Evolutionary conservation across 345 rosid species (phyloP), one percentile per base, ranked within the genome.

Genomic region (Passiflora organensis): DNA sequence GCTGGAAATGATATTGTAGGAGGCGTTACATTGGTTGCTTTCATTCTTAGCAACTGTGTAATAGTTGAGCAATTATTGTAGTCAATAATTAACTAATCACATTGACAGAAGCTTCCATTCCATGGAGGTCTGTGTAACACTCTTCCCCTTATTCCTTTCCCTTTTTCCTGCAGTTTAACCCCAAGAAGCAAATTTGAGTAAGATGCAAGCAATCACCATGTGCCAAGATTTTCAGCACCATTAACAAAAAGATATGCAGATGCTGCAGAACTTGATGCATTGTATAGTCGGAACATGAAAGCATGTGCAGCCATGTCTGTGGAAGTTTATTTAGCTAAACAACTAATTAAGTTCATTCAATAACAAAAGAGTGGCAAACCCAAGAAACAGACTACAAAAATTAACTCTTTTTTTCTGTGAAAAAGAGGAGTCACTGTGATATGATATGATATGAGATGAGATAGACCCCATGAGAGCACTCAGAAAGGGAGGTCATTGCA

Each of bases 401-500:
- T 39, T 14, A 42, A 21, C 14, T 48, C 37, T 47, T 22, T 16
- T n/a, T 43, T 43, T 10, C 17, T 8, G 3, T 48, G 13, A 36
- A 21, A 16, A 39, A 54, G 51, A 46, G 44, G 38, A 48, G 60
- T 17, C n/a, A 51, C 0, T 39, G 11, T 38, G 13, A 32, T n/a
- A n/a, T n/a, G n/a, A n/a, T n/a, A n/a, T n/a, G n/a, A n/a, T n/a
- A n/a, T n/a, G n/a, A n/a, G n/a, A n/a, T n/a, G 12, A 14, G 12
- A 64, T 56, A 71, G 66, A 15, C 42, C 76, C 62, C 71, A 48
- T 11, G 66, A 65, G 43, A 64, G 71, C 71, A 64, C 66, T 64
- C 13, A 56, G 64, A 71, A 64, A 39, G 66, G n/a, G n/a, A n/a
- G n/a, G 66, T 60, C 68, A 64, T 22, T 32, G 32, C 41, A 39